Base-by-base conservation (phyloP, 139 green algal genomes). In the Chlorella vulgaris region DNA sequence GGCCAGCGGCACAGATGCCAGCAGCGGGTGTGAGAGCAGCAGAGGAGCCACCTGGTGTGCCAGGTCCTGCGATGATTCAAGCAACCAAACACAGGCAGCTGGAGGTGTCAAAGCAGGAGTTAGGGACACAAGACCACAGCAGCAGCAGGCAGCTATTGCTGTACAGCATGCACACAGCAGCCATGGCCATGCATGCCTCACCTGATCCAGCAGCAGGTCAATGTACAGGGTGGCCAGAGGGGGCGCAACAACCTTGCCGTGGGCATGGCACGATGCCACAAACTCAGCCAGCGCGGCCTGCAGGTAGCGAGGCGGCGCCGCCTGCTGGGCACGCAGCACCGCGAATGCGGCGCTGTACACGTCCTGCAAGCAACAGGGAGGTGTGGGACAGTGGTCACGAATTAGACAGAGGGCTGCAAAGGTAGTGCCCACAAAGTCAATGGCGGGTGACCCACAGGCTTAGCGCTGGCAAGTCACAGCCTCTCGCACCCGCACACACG, bases 1-100 rank as follows among this genome's bases (percentile, higher is more conserved):
- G 24, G 69, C 69, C 68, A 84, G 51, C 51, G 39, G 6, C 62
- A 33, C 62, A 28, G 80, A 84, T 40, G 80, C 80, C 7, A 84
- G 69, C 69, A 73, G 33, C 2, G 61, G 80, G 26, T 74, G 53
- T 6, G 66, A 40, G 8, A 55, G 36, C 73, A 84, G 73, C 73
- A 84, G 73, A 8, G 61, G 71, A 15, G 36, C 61, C 50, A 84
- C 71, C 13, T 63, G 26, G 28, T 71, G 69, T 10, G 33, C 6
- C 62, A 43, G 61, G 28, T 69, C 80, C 76, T 81, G 76, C 22
- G 55, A n/a, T 28, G 22, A 28, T 31, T 28, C 55, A 65, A 70
- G 63, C 63, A 42, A n/a, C n/a, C n/a, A n/a, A n/a, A n/a, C n/a
- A n/a, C n/a, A n/a, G n/a, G n/a, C 22, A 18, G 63, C 33, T 70